Evolutionary conservation across 306 rosid genomes (phyloP), one percentile per base, ranked within the genome.

Genomic region (Castanea crenata): DNA sequence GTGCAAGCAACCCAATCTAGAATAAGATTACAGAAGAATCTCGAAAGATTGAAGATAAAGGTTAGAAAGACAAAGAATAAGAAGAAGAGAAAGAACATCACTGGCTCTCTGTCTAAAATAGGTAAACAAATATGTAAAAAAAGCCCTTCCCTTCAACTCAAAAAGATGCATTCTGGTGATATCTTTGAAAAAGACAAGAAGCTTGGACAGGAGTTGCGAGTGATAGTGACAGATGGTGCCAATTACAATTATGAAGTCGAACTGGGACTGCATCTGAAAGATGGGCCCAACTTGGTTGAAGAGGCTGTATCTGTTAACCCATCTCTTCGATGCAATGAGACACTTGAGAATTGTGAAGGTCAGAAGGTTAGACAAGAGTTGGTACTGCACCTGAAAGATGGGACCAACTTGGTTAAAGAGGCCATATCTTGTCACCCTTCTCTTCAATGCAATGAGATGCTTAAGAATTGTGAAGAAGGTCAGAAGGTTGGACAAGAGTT

Each of bases 171-270:
- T 21, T 56, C 49, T 27, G 70, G 75, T 38, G 83, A 69, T 41
- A 72, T 63, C 14, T 11, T 38, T 68, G 77, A 79, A 34, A 75
- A 59, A 71, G 76, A 55, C 69, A 55, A 73, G 15, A 69, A 34
- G 63, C 20, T 38, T 3, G 74, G 72, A 83, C 65, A 72, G 21
- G 64, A 20, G 21, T 49, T 64, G 78, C 80, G 29, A 58, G 54
- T 65, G 20, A 69, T 78, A 78, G 54, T 32, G 65, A 75, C 46
- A 81, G 82, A 76, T 71, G 62, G 83, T 67, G 58, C 70, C 55
- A 78, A 83, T 78, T 74, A 78, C 74, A 61, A 71, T 70, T 79
- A 57, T 5, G 69, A 54, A 18, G 74, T 65, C 20, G 21, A 76
- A 78, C 27, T 67, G 11, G 46, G 46, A 41, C 3, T 41, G 46